A percentile compares a stretch with the other conserved stretches of the same genome.
These are phyloP conservation scores for Fusarium stilboides DNA, from an alignment of 2,329 filamentous ascomycete species.

Conservation along the genomic window DNA sequence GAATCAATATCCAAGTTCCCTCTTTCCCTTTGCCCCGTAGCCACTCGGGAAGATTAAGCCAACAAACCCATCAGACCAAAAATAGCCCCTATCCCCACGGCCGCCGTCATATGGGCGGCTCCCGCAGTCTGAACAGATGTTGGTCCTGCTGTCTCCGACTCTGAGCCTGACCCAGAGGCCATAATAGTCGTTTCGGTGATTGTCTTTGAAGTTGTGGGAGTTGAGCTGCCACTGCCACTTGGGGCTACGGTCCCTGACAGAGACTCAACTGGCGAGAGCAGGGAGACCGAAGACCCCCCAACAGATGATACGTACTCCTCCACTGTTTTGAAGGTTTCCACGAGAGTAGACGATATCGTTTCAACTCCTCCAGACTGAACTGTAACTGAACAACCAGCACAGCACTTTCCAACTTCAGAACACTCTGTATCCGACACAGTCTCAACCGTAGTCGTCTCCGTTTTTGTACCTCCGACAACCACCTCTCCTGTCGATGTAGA, in stretches of 20 bases:
- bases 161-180: slow-evolving; percentile 13
- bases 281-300: slow-evolving; percentile 23
- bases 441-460: slow-evolving; percentile 42
- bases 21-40: slow-evolving; percentile 3
- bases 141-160: slow-evolving; percentile 20
- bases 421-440: slow-evolving; percentile 38
- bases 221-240: slow-evolving; percentile 16
- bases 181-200: slow-evolving; percentile 5
- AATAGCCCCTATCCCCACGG: slow-evolving; percentile 45
- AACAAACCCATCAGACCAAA: slow-evolving; percentile 46
- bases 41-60: slow-evolving; percentile 30
- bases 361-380: not conserved
- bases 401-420: slow-evolving; percentile 35
- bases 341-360: slow-evolving; percentile 12
- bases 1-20: slow-evolving; percentile 20
- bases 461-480: slow-evolving; percentile 37
- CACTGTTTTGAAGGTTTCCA: slow-evolving; percentile 24
- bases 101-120: slow-evolving; percentile 41
- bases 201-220: slow-evolving; percentile 8
- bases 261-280: slow-evolving; percentile 6
- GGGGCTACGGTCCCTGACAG: slow-evolving; percentile 2
- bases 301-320: slow-evolving; percentile 33
- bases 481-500: slow-evolving; percentile 47
- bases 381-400: slow-evolving; percentile 32
- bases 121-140: slow-evolving; percentile 45